Conservation (phyloP, 495 filamentous ascomycete species). For the Poronia punctata region DNA sequence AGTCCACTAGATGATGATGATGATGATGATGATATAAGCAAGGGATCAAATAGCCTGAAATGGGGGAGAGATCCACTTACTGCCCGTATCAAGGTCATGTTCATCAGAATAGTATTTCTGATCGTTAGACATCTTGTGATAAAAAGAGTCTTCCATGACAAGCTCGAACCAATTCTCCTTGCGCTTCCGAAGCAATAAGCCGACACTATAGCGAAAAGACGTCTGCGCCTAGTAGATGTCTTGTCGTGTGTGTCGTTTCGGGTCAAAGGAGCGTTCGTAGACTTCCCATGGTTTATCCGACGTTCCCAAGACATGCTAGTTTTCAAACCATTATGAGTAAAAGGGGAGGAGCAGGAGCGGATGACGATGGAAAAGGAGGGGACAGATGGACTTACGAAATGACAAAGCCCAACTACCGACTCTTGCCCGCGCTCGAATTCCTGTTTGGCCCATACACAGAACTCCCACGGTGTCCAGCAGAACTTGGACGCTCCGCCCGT, state of each 20-base stretch:
- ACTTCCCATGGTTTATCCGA: not conserved
- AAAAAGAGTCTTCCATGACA: constrained; percentile 2
- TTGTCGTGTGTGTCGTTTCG: not conserved
- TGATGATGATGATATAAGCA: too few relatives aligned
- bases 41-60: too few relatives aligned
- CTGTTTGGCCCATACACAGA: not conserved
- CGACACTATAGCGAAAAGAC: constrained; percentile 1
- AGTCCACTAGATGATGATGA: too few relatives aligned
- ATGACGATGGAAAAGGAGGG: too few relatives aligned
- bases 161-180: not conserved
- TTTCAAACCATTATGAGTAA: too few relatives aligned
- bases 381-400: not conserved
- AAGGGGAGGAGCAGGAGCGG: too few relatives aligned
- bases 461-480: constrained; percentile 2
- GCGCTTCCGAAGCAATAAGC: not conserved
- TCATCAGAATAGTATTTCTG: not conserved
- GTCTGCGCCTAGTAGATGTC: constrained; percentile 3
- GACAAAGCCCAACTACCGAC: not conserved
- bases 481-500: not conserved
- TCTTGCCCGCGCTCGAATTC: not conserved
- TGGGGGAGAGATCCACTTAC: not conserved
- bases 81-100: too few relatives aligned
- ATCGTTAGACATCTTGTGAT: not conserved
- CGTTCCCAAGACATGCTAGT: too few relatives aligned
- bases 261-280: constrained; percentile 1